phyloP scores from a whole-genome alignment of 495 filamentous ascomycete species.

The Lepidopterella palustris region DNA sequence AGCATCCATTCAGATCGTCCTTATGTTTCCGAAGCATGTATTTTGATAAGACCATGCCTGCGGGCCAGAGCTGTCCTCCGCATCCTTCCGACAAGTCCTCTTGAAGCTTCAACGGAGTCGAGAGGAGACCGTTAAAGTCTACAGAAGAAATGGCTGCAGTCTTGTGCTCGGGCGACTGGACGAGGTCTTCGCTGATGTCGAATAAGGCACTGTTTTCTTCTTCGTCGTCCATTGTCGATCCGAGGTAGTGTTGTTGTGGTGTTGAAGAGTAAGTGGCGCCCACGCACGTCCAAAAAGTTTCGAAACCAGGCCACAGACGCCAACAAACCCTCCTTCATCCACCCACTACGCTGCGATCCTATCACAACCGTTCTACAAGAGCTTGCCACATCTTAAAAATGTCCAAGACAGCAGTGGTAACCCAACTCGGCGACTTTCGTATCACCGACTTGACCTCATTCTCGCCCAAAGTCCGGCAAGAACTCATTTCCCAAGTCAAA shows the following conservation, averaged over 20 bases:
- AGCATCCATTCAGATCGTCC: slow-evolving; percentile 52
- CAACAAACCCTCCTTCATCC: neutral
- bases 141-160: slow-evolving; percentile 55
- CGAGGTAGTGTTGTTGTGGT: neutral
- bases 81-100: slow-evolving; percentile 83
- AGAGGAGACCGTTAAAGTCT: slow-evolving; percentile 69
- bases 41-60: slow-evolving; percentile 77
- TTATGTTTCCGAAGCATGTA: slow-evolving; percentile 70
- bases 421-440: neutral
- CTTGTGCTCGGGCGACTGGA: slow-evolving; percentile 59
- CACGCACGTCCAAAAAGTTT: neutral
- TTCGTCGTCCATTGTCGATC: slow-evolving; percentile 17
- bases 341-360: neutral
- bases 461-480: slow-evolving; percentile 13
- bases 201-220: slow-evolving; percentile 13
- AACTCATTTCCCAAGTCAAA: slow-evolving; percentile 41
- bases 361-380: too few relatives aligned
- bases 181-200: slow-evolving; percentile 57
- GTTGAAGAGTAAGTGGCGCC: neutral
- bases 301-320: neutral
- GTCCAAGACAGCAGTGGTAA: neutral
- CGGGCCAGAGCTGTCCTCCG: slow-evolving; percentile 90
- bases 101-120: slow-evolving; percentile 62
- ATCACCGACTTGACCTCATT: slow-evolving; percentile 8
- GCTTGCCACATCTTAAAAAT: neutral